Conservation (phyloP, 2,329 filamentous ascomycete species). For the Claviceps maximensis region DNA sequence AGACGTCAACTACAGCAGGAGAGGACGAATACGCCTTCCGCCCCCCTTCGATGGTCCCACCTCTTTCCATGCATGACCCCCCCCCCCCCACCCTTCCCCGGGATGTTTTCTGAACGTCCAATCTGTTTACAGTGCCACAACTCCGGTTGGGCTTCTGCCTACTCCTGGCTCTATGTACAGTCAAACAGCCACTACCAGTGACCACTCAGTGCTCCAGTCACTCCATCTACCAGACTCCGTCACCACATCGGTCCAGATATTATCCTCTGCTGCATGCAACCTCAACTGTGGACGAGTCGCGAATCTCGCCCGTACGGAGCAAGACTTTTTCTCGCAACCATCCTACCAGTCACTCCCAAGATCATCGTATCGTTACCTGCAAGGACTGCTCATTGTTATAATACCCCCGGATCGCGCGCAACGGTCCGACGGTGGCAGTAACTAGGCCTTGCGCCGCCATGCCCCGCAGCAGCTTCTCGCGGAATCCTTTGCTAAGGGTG, state of each 20-base stretch:
- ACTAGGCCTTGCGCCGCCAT: conserved; percentile 15
- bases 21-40: not conserved
- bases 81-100: too few relatives aligned
- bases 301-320: not conserved
- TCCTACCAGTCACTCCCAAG: not conserved
- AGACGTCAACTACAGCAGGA: not conserved
- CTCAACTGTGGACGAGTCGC: not conserved
- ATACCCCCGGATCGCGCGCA: not conserved
- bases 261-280: not conserved
- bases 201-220: not conserved
- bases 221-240: not conserved
- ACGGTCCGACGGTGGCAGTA: not conserved
- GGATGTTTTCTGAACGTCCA: not conserved
- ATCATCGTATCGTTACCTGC: not conserved
- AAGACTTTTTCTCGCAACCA: not conserved
- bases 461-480: conserved; percentile 35
- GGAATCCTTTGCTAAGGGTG: conserved; percentile 53
- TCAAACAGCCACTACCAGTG: too few relatives aligned
- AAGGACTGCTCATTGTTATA: not conserved
- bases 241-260: not conserved
- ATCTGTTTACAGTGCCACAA: not conserved
- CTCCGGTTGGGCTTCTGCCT: too few relatives aligned
- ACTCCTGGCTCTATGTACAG: too few relatives aligned
- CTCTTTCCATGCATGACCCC: too few relatives aligned
- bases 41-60: too few relatives aligned